Base-by-base conservation (phyloP, 2,329 filamentous ascomycete genomes). In the Fusarium longipes region DNA sequence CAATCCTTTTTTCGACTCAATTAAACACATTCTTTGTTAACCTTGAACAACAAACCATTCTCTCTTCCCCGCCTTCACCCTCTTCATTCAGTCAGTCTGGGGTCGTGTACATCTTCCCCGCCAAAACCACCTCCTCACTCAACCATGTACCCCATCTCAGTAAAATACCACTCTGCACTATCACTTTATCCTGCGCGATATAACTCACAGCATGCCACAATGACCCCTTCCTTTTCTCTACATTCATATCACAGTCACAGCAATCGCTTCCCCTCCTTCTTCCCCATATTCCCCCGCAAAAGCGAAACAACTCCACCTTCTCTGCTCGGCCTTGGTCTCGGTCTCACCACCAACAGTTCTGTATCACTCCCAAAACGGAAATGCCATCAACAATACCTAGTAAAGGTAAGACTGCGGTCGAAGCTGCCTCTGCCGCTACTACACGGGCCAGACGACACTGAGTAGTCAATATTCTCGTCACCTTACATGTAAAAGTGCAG, bases 281-380 rank as follows among this genome's bases (percentile, higher is more conserved):
- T 58, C 53, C 59, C 54, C 60, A 61, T 53, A 45, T 61, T 65
- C 64, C 64, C 64, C 65, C 64, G 45, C 64, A 67, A 49, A 67
- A 62, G n/a, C 56, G 49, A 44, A 33, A 42, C 18, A 45, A 55
- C 57, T 32, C 55, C 62, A 52, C 48, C 47, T 65, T 30, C 36
- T 39, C 8, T 10, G 24, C 20, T 39, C 33, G 33, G 45, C 17
- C 8, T 36, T 40, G 6, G 27, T 29, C 29, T 57, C 29, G 25
- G 47, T 67, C 63, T 64, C 64, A 64, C 64, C 44, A 67, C 42
- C 40, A 32, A 18, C 12, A 15, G 24, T 48, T 12, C 45, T 63
- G 50, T 63, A 57, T 62, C 44, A 33, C 32, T 33, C 63, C 63
- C 11, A 32, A 52, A 44, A 17, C 24, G 38, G 47, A 42, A 59